phyloP scores from a whole-genome alignment of 495 filamentous ascomycete species.

The Xylaria cubensis region DNA sequence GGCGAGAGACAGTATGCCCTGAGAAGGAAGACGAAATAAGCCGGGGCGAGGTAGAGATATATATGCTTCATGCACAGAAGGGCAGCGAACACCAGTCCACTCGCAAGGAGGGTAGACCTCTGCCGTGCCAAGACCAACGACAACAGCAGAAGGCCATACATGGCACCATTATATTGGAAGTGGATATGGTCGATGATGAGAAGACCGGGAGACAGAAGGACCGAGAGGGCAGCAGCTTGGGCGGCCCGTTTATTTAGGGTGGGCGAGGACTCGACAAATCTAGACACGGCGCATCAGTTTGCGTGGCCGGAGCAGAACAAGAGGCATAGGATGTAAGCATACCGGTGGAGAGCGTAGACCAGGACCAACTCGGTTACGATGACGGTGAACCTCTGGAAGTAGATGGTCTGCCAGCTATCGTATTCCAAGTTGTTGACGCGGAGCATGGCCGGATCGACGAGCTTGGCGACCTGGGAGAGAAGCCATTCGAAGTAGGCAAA shows the following conservation, averaged over 20 bases:
- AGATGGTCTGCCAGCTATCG: constrained; percentile 88
- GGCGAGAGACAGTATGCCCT: constrained; percentile 87
- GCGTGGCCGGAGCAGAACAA: constrained; percentile 23
- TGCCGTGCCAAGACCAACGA: constrained; percentile 84
- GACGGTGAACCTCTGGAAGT: constrained; percentile 89
- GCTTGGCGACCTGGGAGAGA: constrained; percentile 79
- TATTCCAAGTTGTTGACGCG: constrained; percentile 80
- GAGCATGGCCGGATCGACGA: constrained; percentile 82
- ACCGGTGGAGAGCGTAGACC: constrained; percentile 84
- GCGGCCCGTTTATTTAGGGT: constrained; percentile 72
- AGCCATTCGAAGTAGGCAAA: constrained; percentile 97
- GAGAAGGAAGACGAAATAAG: constrained; percentile 89
- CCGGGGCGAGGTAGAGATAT: constrained; percentile 94
- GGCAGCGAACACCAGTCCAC: constrained; percentile 81
- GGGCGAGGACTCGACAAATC: constrained; percentile 74
- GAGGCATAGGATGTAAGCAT: constrained; percentile 24
- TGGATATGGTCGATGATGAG: constrained; percentile 99
- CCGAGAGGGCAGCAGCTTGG: constrained; percentile 85
- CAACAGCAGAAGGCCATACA: constrained; percentile 87
- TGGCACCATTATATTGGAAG: constrained; percentile 98
- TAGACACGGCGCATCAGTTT: constrained; percentile 40
- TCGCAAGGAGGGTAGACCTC: constrained; percentile 74
- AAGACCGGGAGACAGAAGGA: constrained; percentile 89
- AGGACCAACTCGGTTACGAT: constrained; percentile 86
- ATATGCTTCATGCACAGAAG: constrained; percentile 97